phyloP scores from a whole-genome alignment of 2,329 filamentous ascomycete genomes.

The Penicillium aurantiogriseum region DNA sequence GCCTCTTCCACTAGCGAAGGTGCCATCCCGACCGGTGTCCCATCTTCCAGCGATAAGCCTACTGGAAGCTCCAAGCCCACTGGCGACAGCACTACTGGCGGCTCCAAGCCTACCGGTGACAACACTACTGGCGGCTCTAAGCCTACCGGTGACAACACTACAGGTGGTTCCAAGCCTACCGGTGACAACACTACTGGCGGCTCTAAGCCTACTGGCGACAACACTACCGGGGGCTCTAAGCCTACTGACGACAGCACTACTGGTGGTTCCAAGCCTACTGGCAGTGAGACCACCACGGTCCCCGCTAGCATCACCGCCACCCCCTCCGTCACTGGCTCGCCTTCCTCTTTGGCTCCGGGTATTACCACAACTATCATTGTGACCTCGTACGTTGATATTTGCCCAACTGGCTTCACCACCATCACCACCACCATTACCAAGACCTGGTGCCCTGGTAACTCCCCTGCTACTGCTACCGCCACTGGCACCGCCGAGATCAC shows the following conservation, averaged over 20 bases:
- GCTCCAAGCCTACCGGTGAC: too few relatives aligned
- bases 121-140: too few relatives aligned
- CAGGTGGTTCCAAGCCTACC: neutral
- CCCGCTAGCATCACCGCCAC: slow-evolving; percentile 9
- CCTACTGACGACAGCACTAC: neutral
- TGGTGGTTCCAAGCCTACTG: slow-evolving; percentile 4
- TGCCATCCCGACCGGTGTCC: neutral
- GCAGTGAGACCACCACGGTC: slow-evolving; percentile 6
- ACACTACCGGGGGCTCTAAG: neutral
- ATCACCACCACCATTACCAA: slow-evolving; percentile 41
- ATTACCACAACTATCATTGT: slow-evolving; percentile 40
- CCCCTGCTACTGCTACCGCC: slow-evolving; percentile 30
- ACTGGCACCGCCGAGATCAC: slow-evolving; percentile 18
- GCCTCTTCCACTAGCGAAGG: neutral
- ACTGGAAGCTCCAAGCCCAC: too few relatives aligned
- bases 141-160: too few relatives aligned
- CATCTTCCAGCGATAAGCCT: neutral
- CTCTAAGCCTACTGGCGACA: neutral
- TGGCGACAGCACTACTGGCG: too few relatives aligned
- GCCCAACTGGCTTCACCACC: slow-evolving; percentile 44
- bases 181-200: neutral
- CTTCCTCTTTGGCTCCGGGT: slow-evolving; percentile 19
- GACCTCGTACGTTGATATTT: slow-evolving; percentile 44
- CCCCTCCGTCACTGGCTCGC: slow-evolving; percentile 15
- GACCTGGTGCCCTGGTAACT: slow-evolving; percentile 36